Base-by-base conservation (phyloP, 345 rosid species). In the Camelina hispida region DNA sequence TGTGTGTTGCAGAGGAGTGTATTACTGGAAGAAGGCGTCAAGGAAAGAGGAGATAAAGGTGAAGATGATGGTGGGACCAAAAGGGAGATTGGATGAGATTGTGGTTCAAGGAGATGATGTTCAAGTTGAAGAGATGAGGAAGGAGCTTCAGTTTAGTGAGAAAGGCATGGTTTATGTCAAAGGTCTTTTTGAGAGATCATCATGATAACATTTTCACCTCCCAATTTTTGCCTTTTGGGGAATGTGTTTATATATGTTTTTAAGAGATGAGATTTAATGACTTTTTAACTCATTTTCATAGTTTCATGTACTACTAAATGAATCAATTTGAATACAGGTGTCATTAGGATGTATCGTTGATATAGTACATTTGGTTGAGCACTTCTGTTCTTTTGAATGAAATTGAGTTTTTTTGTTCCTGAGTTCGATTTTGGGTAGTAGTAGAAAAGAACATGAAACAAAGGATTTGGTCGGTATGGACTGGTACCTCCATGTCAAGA, bases 91-190 rank as follows among this genome's bases (percentile, higher is more conserved):
- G 64, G 73, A 72, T 4, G 98, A 91, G 84, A 75, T 91, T 23
- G 54, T 91, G 54, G 97, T 94, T 75, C 97, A 87, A 78, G 98
- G 98, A 42, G 98, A 94, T 78, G 98, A 94, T 70, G 91, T 87
- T 69, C 97, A 89, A 43, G 91, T 94, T 11, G 97, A 94, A 66
- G 86, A 88, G 73, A 84, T 91, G 97, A 86, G 96, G 68, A 93
- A 87, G 72, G 94, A 94, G 62, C 96, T 94, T 56, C 81, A 87
- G 66, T 75, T 94, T 59, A 86, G 69, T 67, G 95, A 94, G 81
- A 94, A 91, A 73, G 97, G 96, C 52, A 94, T 94, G 98, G 93
- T 89, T 15, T 89, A 91, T 71, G 97, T 87, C 1, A 89, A 94
- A 75, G 98, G 97, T 71, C 75, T 89, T 47, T 84, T 94, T 43